phyloP scores from a whole-genome alignment of 148 eudicot genomes.

The Rhododendron vialii region DNA sequence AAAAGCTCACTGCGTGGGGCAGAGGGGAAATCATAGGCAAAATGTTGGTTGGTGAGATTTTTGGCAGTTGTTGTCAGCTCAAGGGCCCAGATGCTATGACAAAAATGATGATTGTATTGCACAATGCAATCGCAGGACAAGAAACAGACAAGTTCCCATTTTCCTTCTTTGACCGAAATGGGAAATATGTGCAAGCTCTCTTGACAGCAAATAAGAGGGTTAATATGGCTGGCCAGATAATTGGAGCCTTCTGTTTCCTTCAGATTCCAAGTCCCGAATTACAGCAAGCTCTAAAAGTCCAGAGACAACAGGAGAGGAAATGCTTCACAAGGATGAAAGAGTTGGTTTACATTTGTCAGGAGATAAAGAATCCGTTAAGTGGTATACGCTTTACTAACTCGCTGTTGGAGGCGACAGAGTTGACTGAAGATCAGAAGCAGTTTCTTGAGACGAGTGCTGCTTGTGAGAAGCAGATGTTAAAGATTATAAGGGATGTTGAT shows the following conservation, averaged over 20 bases:
- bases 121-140: conserved; percentile 80
- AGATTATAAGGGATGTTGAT: conserved; percentile 68
- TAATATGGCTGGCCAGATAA: conserved; percentile 56
- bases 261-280: conserved; percentile 82
- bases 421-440: conserved; percentile 83
- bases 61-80: conserved; percentile 68
- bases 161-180: conserved; percentile 63
- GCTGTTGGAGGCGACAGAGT: conserved; percentile 57
- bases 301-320: conserved; percentile 63
- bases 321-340: conserved; percentile 68
- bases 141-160: conserved; percentile 70
- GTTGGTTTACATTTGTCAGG: conserved; percentile 78
- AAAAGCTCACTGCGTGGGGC: conserved; percentile 84
- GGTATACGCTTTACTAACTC: conserved; percentile 79
- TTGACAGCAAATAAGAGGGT: conserved; percentile 85
- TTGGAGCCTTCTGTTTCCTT: conserved; percentile 92
- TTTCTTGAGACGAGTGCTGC: conserved; percentile 73
- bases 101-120: conserved; percentile 84
- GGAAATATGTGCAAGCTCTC: conserved; percentile 72
- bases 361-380: conserved; percentile 72
- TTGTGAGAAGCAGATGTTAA: conserved; percentile 82
- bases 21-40: conserved; percentile 63
- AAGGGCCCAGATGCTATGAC: conserved; percentile 82
- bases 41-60: conserved; percentile 79
- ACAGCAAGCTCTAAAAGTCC: conserved; percentile 65